phyloP scores from a whole-genome alignment of 1,284 basidiomycete genomes.

The Amylostereum chailletii region DNA sequence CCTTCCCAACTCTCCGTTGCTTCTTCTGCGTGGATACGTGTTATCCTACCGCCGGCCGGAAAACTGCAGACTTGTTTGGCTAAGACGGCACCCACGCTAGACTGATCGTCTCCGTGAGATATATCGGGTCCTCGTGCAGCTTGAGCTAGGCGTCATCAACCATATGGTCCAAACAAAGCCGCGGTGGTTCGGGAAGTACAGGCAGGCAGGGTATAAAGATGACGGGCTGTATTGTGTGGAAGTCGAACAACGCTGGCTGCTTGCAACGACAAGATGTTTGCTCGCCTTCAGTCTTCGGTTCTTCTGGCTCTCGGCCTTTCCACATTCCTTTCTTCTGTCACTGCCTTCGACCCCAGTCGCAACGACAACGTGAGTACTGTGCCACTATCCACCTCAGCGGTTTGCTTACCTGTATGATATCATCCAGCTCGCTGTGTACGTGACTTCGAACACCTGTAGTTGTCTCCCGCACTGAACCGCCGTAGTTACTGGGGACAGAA shows the following conservation, averaged over 20 bases:
- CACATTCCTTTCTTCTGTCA: neutral
- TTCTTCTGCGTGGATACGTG: neutral
- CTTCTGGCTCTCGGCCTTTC: neutral
- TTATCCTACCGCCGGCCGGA: neutral
- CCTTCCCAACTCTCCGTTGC: neutral
- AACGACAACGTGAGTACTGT: slow-evolving; percentile 14
- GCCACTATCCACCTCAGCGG: neutral
- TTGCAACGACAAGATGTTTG: neutral
- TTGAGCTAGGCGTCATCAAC: neutral
- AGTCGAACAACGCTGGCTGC: neutral
- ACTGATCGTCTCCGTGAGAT: neutral
- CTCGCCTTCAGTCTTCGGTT: neutral
- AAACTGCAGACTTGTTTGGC: neutral
- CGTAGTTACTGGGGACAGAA: slow-evolving; percentile 39
- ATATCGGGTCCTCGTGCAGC: neutral
- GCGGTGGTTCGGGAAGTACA: neutral
- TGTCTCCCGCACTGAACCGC: neutral
- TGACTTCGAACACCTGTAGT: neutral
- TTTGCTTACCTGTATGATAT: neutral
- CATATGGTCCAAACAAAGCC: neutral
- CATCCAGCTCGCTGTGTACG: slow-evolving; percentile 8
- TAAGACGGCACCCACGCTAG: neutral
- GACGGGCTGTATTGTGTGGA: neutral
- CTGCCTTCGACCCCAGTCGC: slow-evolving; percentile 12
- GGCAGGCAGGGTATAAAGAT: neutral